Evolutionary conservation across 1,139 yeast genomes (phyloP), one percentile per base, ranked within the genome.

Genomic region (Pichia sp.): DNA sequence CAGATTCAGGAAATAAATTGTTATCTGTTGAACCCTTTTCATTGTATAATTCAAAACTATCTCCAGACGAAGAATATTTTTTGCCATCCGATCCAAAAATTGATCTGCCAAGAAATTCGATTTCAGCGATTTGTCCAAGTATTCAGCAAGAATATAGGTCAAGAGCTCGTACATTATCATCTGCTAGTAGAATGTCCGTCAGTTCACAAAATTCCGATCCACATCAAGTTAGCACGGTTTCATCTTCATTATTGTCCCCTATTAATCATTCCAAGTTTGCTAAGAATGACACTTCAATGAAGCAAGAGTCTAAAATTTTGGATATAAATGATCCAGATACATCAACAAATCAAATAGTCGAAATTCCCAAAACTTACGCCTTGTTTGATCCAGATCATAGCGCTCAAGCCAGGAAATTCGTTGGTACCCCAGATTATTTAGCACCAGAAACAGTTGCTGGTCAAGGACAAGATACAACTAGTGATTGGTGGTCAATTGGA

Each of bases 401-500:
- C 3, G 67, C 68, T 0, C 76, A 74, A 45, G 69, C 74, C 34
- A 74, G 76, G 48, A 79, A 76, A 56, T 90, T 92, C 61, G 96
- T 89, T 36, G 99, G 99, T 0, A 94, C 99, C 0, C 98, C 99
- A 2, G 99, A 94, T 63, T 94, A 94, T 65, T 75, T 94, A 39
- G 95, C 99, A 0, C 99, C 99, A 0, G 99, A 94, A 63, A 90
- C 97, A 0, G 88, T 94, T 54, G 73, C 78, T 43, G 97, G 97
- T 34, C 74, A 75, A 6, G 87, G 88, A 0, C 97, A 92, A 64
- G 88, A 83, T 54, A 92, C 83, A 57, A 78, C 84, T 41, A 83
- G 95, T 37, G 99, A 94, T 70, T 94, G 98, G 98, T 94, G 98
- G 98, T 87, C 97, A 1, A 78, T 90, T 42, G 99, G 99, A 0